A percentile compares a stretch with the other conserved stretches of the same genome.
phyloP scores from a whole-genome alignment of 306 rosid species.

The Cucumis melo region DNA sequence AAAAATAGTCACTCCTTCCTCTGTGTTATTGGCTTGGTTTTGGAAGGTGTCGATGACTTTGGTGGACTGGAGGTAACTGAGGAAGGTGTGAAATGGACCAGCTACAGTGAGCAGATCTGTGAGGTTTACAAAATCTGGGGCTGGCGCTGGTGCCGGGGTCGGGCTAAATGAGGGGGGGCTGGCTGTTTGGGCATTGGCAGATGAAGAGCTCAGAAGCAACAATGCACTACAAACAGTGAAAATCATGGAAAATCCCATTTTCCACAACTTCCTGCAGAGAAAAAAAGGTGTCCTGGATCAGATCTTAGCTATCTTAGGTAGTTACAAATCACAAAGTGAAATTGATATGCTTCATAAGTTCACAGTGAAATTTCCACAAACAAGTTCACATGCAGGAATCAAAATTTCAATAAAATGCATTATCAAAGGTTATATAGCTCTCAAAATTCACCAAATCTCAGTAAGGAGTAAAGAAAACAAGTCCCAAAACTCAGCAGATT shows the following conservation, averaged over 20 bases:
- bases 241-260: conserved; percentile 45
- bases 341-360: neutral
- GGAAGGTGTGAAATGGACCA: conserved; percentile 93
- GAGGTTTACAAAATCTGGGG: conserved; percentile 68
- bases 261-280: conserved; percentile 76
- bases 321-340: conserved; percentile 1
- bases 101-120: conserved; percentile 70
- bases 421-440: neutral
- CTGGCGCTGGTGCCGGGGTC: conserved; percentile 90
- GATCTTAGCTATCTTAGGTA: conserved; percentile 2
- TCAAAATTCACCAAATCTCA: neutral
- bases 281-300: conserved; percentile 16
- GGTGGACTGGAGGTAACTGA: conserved; percentile 52
- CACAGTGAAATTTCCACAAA: neutral
- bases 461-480: neutral
- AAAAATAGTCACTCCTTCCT: conserved; percentile 89
- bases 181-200: conserved; percentile 62
- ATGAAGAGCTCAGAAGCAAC: conserved; percentile 35
- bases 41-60: conserved; percentile 84
- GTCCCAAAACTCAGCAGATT: neutral
- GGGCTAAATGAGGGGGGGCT: conserved; percentile 45
- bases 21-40: conserved; percentile 91
- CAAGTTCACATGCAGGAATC: neutral
- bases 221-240: conserved; percentile 30
- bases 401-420: neutral